Evolutionary conservation across 2,329 filamentous ascomycete species (phyloP).

Genomic region (Cytospora leucostoma): DNA sequence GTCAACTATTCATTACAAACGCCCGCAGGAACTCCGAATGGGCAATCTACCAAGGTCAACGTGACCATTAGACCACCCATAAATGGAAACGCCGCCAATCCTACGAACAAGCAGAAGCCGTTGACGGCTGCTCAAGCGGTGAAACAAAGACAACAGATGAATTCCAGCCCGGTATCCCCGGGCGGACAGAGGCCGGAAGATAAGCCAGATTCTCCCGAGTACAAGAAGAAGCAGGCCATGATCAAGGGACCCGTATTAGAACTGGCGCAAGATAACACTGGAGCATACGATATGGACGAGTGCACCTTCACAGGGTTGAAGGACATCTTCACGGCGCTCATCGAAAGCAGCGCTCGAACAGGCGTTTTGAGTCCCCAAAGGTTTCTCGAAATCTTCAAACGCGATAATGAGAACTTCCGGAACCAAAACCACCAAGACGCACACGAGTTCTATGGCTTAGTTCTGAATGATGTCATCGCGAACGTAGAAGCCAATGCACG

Average conservation of each 20-base stretch:
- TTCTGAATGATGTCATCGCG: conserved; percentile 94
- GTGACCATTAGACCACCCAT: conserved; percentile 61
- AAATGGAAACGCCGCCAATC: conserved; percentile 47
- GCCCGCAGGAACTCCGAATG: conserved; percentile 69
- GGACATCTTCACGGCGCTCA: conserved; percentile 91
- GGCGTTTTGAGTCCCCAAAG: conserved; percentile 90
- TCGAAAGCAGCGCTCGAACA: conserved; percentile 76
- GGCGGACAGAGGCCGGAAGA: conserved; percentile 73
- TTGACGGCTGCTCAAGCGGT: conserved; percentile 57
- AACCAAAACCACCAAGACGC: conserved; percentile 98
- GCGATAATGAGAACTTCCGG: conserved; percentile 96
- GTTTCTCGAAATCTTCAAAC: conserved; percentile 89
- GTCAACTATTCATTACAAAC: conserved; percentile 82
- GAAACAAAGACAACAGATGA: conserved; percentile 58
- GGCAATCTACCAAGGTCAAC: conserved; percentile 55
- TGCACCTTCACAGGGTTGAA: conserved; percentile 93
- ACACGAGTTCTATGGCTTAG: conserved; percentile 91
- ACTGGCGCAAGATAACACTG: conserved; percentile 76
- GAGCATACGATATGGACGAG: conserved; percentile 87
- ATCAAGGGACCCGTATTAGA: conserved; percentile 51
- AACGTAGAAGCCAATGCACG: conserved; percentile 89
- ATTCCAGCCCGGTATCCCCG: conserved; percentile 54
- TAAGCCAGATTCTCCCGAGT: conserved; percentile 91
- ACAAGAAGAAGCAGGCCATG: conserved; percentile 96
- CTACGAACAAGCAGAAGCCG: conserved; percentile 52